Evolutionary conservation across 2,329 filamentous ascomycete species (phyloP), one percentile per base, ranked within the genome.

Genomic region (Hansfordia pulvinata): DNA sequence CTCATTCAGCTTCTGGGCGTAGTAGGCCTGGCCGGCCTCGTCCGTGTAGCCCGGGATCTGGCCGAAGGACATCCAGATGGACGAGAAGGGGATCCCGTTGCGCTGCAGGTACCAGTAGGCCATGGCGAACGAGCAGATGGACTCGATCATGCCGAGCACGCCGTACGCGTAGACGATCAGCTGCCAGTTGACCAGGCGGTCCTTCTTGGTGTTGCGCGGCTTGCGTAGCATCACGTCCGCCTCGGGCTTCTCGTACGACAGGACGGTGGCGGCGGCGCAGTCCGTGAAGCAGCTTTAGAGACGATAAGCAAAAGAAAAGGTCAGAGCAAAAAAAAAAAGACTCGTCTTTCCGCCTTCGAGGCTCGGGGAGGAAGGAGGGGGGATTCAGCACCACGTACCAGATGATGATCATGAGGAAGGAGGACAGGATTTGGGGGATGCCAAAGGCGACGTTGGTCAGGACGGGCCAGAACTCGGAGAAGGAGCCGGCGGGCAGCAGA

Each of bases 161-260:
- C 69, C 74, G 43, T 88, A 88, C 0, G 76, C 65, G 33, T 86
- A 76, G 2, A 81, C 47, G 19, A 86, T 66, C 10, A 88, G 64
- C 39, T 74, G 68, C 60, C 71, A 76, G 47, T 85, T 67, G 12
- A 88, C 79, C 2, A 88, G 66, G 1, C 72, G 68, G 42, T 84
- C 77, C 27, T 69, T 75, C 41, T 71, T 74, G 3, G 72, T 64
- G 34, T 76, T 69, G 20, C 81, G 67, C 0, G 79, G 80, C 26
- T 64, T 69, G 3, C 78, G 72, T 16, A 71, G 56, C 7, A 88
- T 64, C 0, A 86, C 69, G 37, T 86, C 79, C 1, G 76, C 74
- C 47, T 88, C 81, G 1, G 79, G 77, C 23, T 73, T 65, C 44
- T 88, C 81, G 43, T 82, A 85, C 0, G 79, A 79, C 6, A 88